Conservation (phyloP, 1,284 basidiomycete genomes). For the Phenoliferia sp. region DNA sequence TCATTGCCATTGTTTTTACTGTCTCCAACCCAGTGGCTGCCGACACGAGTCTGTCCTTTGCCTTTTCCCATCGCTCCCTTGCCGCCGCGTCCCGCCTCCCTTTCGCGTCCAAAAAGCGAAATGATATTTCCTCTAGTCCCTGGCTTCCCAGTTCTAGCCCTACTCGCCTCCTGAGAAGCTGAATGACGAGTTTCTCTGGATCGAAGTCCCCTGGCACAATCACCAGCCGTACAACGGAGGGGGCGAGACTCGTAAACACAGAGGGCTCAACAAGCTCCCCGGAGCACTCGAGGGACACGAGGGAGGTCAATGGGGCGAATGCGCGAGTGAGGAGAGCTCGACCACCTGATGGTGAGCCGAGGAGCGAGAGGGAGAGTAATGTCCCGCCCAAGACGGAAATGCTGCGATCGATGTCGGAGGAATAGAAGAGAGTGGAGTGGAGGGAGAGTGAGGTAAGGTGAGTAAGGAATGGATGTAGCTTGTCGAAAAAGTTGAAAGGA, state of each 20-base stretch:
- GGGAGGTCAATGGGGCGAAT: not conserved
- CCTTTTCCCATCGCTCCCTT: not conserved
- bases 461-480: not conserved
- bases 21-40: not conserved
- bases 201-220: not conserved
- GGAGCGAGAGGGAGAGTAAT: not conserved
- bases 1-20: not conserved
- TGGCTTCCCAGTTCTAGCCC: not conserved
- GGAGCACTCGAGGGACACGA: not conserved
- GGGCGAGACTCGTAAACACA: not conserved
- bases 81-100: not conserved
- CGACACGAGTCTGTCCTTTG: not conserved
- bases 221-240: not conserved
- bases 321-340: not conserved
- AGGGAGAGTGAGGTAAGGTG: not conserved
- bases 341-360: not conserved
- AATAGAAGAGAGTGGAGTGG: not conserved
- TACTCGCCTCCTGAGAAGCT: not conserved
- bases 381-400: not conserved
- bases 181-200: not conserved
- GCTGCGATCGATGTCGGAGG: not conserved
- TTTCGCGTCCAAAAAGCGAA: not conserved
- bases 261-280: not conserved
- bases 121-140: not conserved
- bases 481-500: not conserved